Conservation (phyloP, 164 flowering plant genomes). For the Aristolochia contorta region DNA sequence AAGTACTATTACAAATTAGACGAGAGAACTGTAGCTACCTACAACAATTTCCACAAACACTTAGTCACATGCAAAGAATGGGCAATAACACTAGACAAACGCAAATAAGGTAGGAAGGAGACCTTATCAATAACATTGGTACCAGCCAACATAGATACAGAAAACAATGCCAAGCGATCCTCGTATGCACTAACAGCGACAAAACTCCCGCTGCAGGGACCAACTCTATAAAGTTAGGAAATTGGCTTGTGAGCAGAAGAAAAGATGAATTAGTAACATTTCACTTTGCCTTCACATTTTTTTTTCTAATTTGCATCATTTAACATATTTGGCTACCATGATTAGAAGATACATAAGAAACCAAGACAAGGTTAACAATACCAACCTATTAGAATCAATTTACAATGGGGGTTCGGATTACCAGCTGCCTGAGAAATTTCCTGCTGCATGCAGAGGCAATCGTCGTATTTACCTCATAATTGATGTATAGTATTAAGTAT, state of each 20-base stretch:
- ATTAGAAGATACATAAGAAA: not conserved
- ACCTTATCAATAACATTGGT: constrained; percentile 71
- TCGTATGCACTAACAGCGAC: constrained; percentile 87
- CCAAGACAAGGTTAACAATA: too few relatives aligned
- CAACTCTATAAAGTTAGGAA: constrained; percentile 14
- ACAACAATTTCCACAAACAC: constrained; percentile 6
- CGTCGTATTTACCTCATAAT: too few relatives aligned
- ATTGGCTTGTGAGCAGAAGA: not conserved
- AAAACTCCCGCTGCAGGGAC: constrained; percentile 56
- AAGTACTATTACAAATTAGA: constrained; percentile 2
- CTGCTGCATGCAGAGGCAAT: too few relatives aligned
- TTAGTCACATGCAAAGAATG: not conserved
- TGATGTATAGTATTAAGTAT: too few relatives aligned
- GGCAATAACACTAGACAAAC: not conserved
- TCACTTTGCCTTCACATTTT: too few relatives aligned
- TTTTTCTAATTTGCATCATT: too few relatives aligned
- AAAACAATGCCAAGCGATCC: constrained; percentile 60
- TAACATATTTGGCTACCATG: too few relatives aligned
- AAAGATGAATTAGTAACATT: not conserved
- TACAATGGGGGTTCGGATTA: too few relatives aligned
- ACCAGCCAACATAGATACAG: constrained; percentile 48
- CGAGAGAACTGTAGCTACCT: not conserved
- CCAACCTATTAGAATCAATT: too few relatives aligned
- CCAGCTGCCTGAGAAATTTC: too few relatives aligned
- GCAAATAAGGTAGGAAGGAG: constrained; percentile 1